Evolutionary conservation across 78 protist species (phyloP).

Genomic region (Dictyostelium intermedium): DNA sequence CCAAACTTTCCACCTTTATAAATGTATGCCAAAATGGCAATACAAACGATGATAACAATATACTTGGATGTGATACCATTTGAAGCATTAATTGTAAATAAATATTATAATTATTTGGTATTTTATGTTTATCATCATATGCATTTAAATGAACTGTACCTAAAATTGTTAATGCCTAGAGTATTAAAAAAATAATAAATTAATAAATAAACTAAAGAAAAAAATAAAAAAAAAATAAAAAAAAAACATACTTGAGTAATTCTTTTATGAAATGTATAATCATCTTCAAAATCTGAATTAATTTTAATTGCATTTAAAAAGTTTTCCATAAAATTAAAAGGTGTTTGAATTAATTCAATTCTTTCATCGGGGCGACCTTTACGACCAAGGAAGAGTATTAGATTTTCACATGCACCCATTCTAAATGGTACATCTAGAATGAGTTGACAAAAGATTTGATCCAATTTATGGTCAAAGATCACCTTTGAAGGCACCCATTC

Average conservation of each 20-base stretch:
- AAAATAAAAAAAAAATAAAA: background rate
- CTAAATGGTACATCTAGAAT: conserved; percentile 40
- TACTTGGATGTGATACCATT: conserved; percentile 48
- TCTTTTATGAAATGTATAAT: conserved; percentile 57
- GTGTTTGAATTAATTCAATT: conserved; percentile 1
- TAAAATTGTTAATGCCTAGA: conserved; percentile 1
- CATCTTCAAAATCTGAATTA: conserved; percentile 24
- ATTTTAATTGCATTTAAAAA: conserved; percentile 4
- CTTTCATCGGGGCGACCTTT: conserved; percentile 27
- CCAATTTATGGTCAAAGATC: conserved; percentile 45
- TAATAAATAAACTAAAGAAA: background rate
- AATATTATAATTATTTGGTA: conserved; percentile 31
- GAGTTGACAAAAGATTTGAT: conserved; percentile 55
- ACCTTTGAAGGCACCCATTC: conserved; percentile 62
- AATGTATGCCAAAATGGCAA: conserved; percentile 41
- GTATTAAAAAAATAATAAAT: background rate
- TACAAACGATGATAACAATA: conserved; percentile 15
- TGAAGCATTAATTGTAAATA: conserved; percentile 54
- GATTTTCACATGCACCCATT: conserved; percentile 11
- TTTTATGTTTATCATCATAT: conserved; percentile 3
- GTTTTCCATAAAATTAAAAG: conserved; percentile 26
- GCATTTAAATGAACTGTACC: conserved; percentile 44
- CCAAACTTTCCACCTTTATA: conserved; percentile 11
- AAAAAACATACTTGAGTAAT: conserved; percentile 12
- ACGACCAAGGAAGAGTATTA: conserved; percentile 5